Base-by-base conservation (phyloP, 140 eudicot genomes). In the Ambrosia hybrid region DNA sequence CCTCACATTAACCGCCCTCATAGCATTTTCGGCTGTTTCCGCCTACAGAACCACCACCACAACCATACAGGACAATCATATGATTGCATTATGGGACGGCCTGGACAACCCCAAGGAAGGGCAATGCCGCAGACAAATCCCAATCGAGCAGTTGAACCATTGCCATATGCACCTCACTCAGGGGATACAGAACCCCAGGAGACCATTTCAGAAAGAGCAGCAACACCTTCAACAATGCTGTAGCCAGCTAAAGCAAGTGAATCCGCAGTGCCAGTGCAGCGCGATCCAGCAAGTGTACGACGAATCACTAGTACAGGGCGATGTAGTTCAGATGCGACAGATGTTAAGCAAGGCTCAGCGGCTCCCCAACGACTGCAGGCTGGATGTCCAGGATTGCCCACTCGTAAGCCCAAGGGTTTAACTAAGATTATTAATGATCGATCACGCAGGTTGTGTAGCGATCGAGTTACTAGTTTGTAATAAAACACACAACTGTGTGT, bases 201-300 rank as follows among this genome's bases (percentile, higher is more conserved):
- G 60, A 55, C 60, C 60, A 30, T 55, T 55, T 55, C 33, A 55
- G 60, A 17, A 15, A 17, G 60, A 55, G 60, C 53, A 57, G 6
- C 65, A 70, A 7, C 16, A 71, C 67, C 67, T 71, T 6, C 56
- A 71, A 57, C 38, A 16, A 26, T 71, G 75, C 6, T 71, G 75
- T 34, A 57, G 8, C 56, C 75, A 71, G 56, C 67, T 71, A 2
- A 17, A 41, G 43, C 3, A 53, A 4, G 41, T 71, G 41, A 37
- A 3, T 3, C 39, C 12, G 17, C 57, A 57, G 45, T 71, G 75
- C 51, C 75, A 36, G 63, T 52, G 74, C 45, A 6, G 34, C 2
- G 75, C 67, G 8, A 71, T 71, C 67, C 74, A 70, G 13, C 2
- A 55, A 43, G 74, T 14, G 52, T 53, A 14, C 3, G 49, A 70